phyloP scores from a whole-genome alignment of 2,329 filamentous ascomycete genomes.

The Cladobotryum protrusum region DNA sequence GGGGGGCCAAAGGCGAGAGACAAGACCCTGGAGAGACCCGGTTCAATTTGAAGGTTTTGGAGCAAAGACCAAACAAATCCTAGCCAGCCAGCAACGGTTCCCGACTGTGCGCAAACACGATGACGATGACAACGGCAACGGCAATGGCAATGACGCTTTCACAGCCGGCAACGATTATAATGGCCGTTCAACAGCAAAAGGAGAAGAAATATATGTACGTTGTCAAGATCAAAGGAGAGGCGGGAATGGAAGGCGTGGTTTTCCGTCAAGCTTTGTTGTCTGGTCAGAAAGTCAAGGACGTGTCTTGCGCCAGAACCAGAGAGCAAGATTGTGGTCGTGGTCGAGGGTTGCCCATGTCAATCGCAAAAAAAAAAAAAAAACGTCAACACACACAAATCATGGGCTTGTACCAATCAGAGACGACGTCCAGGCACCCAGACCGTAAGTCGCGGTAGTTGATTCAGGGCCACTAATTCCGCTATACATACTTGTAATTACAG shows the following conservation, averaged over 20 bases:
- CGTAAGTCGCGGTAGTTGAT: not conserved
- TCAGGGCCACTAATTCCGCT: not conserved
- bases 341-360: not conserved
- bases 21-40: no score
- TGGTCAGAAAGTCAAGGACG: not conserved
- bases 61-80: no score
- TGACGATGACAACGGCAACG: no score
- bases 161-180: no score
- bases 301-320: not conserved
- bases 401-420: constrained; percentile 10
- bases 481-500: no score
- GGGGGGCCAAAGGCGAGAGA: no score
- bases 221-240: not conserved
- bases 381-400: constrained; percentile 8
- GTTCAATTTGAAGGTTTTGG: no score
- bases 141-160: no score
- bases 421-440: constrained; percentile 1
- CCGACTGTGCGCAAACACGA: no score
- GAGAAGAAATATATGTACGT: not conserved
- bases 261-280: not conserved
- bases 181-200: not conserved
- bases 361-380: no score
- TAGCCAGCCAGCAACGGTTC: no score
- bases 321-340: not conserved
- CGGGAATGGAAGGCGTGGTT: not conserved